Evolutionary conservation across 805 yeast genomes (phyloP).

Genomic region (Metschnikowia chrysomelidarum): DNA sequence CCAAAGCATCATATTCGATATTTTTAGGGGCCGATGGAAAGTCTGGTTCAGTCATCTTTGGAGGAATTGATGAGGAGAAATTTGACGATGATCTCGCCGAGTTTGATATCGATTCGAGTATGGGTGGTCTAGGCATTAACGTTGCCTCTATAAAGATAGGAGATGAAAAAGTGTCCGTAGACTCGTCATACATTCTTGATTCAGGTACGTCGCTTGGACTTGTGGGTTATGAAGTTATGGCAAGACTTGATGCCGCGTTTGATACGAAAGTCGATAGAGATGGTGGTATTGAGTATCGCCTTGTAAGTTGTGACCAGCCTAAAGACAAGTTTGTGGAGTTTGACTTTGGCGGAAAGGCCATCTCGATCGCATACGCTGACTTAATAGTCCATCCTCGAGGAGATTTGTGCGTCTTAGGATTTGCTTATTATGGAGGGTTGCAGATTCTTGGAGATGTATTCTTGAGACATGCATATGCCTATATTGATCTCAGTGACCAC

Average conservation of each 20-base stretch:
- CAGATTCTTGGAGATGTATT: conserved; percentile 18
- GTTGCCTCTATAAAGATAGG: conserved; percentile 7
- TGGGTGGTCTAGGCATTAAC: conserved; percentile 9
- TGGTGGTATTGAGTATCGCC: conserved; percentile 10
- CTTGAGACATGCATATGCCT: conserved; percentile 19
- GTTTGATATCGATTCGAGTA: conserved; percentile 6
- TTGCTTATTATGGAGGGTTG: conserved; percentile 7
- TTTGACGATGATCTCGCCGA: conserved; percentile 19
- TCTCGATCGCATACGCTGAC: conserved; percentile 10
- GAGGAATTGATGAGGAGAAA: conserved; percentile 42
- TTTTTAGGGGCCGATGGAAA: conserved; percentile 46
- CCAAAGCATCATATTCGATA: conserved; percentile 57
- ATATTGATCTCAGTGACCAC: conserved; percentile 17
- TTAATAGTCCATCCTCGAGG: conserved; percentile 6
- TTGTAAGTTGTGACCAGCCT: conserved; percentile 15
- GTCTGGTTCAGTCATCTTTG: conserved; percentile 37
- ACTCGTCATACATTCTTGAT: conserved; percentile 10
- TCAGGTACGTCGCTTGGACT: conserved; percentile 16
- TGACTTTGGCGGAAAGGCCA: conserved; percentile 12
- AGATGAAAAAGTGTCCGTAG: conserved; percentile 6
- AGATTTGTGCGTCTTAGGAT: conserved; percentile 13
- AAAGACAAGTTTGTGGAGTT: conserved; percentile 14
- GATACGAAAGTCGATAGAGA: conserved; percentile 3
- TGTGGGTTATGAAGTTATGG: conserved; percentile 6
- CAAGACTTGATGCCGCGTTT: conserved; percentile 10